These are phyloP conservation scores for Colletotrichum lindemuthianum DNA, from an alignment of 2,329 filamentous ascomycete species.

Conservation along the genomic window DNA sequence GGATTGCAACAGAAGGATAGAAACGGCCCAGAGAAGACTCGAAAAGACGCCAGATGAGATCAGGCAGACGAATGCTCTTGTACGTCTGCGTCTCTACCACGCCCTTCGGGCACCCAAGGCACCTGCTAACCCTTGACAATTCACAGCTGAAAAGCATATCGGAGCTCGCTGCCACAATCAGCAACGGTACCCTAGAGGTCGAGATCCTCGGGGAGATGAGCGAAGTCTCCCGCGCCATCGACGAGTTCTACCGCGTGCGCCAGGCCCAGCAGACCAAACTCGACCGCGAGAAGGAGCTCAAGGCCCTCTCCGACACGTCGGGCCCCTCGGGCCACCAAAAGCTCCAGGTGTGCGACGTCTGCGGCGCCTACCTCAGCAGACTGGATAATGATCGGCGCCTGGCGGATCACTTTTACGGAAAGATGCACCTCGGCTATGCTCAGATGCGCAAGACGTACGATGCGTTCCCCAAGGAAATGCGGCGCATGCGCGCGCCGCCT, in stretches of 20 bases:
- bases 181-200: slow-evolving; percentile 85
- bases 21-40: slow-evolving; percentile 85
- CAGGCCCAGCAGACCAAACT: slow-evolving; percentile 83
- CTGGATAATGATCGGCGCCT: slow-evolving; percentile 94
- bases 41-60: slow-evolving; percentile 99
- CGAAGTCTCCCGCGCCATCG: slow-evolving; percentile 82
- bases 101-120: background rate
- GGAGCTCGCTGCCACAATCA: slow-evolving; percentile 81
- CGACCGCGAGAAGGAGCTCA: slow-evolving; percentile 87
- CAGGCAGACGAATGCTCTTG: slow-evolving; percentile 87
- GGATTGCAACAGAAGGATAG: slow-evolving; percentile 94
- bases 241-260: slow-evolving; percentile 88
- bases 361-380: slow-evolving; percentile 90
- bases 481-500: slow-evolving; percentile 71
- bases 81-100: slow-evolving; percentile 43
- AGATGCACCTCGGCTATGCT: slow-evolving; percentile 98
- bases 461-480: slow-evolving; percentile 85
- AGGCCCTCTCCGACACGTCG: slow-evolving; percentile 88
- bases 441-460: slow-evolving; percentile 97
- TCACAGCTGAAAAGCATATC: slow-evolving; percentile 80
- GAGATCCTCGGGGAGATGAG: slow-evolving; percentile 84
- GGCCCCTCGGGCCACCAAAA: slow-evolving; percentile 97
- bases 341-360: slow-evolving; percentile 97
- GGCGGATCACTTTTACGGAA: slow-evolving; percentile 98
- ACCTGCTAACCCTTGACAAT: slow-evolving; percentile 43